phyloP scores from a whole-genome alignment of 352 stramenopile species.

The Globisporangium ultimum region DNA sequence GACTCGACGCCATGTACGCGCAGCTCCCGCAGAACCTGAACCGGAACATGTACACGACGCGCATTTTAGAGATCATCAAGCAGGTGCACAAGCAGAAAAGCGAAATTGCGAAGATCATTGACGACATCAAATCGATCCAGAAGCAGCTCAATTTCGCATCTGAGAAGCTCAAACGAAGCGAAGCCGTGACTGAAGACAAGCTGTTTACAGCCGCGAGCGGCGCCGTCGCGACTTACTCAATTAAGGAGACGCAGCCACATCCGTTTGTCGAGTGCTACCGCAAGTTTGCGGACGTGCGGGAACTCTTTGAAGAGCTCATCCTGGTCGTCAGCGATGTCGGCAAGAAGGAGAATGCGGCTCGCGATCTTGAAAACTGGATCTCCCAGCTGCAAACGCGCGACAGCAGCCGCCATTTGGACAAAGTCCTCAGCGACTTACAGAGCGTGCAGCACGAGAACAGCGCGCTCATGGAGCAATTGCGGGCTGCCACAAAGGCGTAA shows the following conservation, averaged over 20 bases:
- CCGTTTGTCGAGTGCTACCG: constrained; percentile 78
- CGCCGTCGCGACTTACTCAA: constrained; percentile 15
- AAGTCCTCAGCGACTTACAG: constrained; percentile 68
- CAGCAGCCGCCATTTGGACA: constrained; percentile 62
- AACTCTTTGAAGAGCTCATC: constrained; percentile 85
- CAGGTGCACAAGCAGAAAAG: constrained; percentile 88
- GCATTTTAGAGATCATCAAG: constrained; percentile 91
- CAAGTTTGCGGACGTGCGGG: constrained; percentile 75
- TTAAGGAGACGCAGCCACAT: constrained; percentile 18
- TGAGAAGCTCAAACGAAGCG: constrained; percentile 80
- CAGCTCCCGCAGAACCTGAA: constrained; percentile 49
- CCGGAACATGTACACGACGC: constrained; percentile 81
- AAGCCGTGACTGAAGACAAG: constrained; percentile 81
- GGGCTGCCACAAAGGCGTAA: constrained; percentile 10
- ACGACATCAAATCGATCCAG: constrained; percentile 72
- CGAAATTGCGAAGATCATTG: constrained; percentile 80
- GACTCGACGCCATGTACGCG: constrained; percentile 57
- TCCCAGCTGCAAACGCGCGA: constrained; percentile 73
- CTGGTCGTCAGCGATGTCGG: constrained; percentile 57
- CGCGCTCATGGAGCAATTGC: constrained; percentile 49
- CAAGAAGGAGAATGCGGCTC: constrained; percentile 70
- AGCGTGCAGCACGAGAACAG: constrained; percentile 69
- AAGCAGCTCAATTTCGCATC: constrained; percentile 75
- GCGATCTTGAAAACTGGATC: constrained; percentile 85
- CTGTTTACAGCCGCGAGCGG: constrained; percentile 65